Percentiles rank a stretch among this genome's conserved stretches.
These are phyloP conservation scores for Exophiala bonariae DNA, from an alignment of 2,329 filamentous ascomycete species.

Conservation along the genomic window DNA sequence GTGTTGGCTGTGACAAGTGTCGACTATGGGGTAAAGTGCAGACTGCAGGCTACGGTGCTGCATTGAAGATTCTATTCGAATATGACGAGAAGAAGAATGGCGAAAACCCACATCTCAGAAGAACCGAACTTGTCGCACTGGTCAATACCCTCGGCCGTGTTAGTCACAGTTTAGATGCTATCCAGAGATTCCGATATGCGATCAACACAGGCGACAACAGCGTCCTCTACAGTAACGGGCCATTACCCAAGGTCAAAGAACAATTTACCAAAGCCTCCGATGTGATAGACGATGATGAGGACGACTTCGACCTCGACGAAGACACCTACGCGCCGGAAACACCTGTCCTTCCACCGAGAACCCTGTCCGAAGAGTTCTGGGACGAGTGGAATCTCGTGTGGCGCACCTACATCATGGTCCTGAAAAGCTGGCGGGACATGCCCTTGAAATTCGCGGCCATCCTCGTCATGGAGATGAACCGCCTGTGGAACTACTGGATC, in stretches of 20 bases:
- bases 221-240: conserved; percentile 15
- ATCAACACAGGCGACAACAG: conserved; percentile 34
- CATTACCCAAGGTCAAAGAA: conserved; percentile 5
- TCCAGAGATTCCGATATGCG: conserved; percentile 67
- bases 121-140: conserved; percentile 90
- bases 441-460: conserved; percentile 67
- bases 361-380: conserved; percentile 54
- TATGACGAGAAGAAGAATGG: conserved; percentile 69
- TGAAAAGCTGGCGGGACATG: conserved; percentile 68
- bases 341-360: conserved; percentile 44
- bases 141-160: conserved; percentile 92
- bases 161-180: conserved; percentile 73
- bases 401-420: conserved; percentile 64
- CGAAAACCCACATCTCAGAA: conserved; percentile 70
- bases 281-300: conserved; percentile 2
- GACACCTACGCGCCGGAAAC: conserved; percentile 34
- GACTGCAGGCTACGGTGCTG: conserved; percentile 90
- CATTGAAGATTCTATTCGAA: conserved; percentile 93
- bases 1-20: conserved; percentile 97
- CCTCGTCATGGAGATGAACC: conserved; percentile 51
- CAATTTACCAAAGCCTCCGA: neutral
- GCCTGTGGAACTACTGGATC: conserved; percentile 63
- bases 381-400: conserved; percentile 66
- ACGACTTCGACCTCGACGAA: conserved; percentile 45
- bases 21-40: conserved; percentile 97